Conservation (phyloP, 1,284 basidiomycete species). For the Boletus semigastroideus region DNA sequence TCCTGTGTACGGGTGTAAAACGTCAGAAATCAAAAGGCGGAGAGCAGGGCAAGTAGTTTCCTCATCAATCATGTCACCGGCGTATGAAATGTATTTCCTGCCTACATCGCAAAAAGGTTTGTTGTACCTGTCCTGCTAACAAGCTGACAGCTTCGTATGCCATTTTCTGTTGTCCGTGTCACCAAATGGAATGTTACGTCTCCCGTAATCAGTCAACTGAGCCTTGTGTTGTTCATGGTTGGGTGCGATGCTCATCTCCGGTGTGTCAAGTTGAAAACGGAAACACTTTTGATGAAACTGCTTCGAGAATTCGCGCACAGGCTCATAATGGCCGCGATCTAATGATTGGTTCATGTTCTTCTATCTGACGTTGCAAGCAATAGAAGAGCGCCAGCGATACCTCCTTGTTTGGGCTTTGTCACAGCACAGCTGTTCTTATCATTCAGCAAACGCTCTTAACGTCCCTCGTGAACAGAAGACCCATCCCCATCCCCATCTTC, state of each 20-base stretch:
- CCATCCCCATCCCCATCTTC: conserved; percentile 6
- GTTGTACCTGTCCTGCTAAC: conserved; percentile 30
- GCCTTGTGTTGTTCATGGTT: conserved; percentile 20
- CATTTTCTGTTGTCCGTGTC: conserved; percentile 18
- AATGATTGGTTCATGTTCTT: conserved; percentile 30
- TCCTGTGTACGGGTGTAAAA: conserved; percentile 7
- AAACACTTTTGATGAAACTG: conserved; percentile 28
- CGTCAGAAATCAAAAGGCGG: conserved; percentile 14
- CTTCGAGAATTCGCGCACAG: conserved; percentile 30
- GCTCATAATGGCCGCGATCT: conserved; percentile 25
- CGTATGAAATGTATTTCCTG: conserved; percentile 30
- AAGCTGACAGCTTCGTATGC: conserved; percentile 22
- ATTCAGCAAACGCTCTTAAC: conserved; percentile 31
- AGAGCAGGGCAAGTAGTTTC: conserved; percentile 30
- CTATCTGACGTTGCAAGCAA: conserved; percentile 30
- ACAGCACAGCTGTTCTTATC: conserved; percentile 31
- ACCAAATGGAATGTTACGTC: conserved; percentile 24
- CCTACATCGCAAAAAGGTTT: conserved; percentile 32
- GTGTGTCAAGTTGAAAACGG: conserved; percentile 21
- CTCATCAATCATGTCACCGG: conserved; percentile 20
- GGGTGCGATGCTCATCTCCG: conserved; percentile 29
- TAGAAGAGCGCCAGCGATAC: conserved; percentile 28
- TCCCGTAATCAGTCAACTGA: conserved; percentile 13
- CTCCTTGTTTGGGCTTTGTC: conserved; percentile 27
- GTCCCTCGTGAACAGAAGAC: conserved; percentile 18